A percentile compares a stretch with the other conserved stretches of the same genome.
phyloP scores from a whole-genome alignment of 306 rosid genomes.

The Carpinus fangiana region DNA sequence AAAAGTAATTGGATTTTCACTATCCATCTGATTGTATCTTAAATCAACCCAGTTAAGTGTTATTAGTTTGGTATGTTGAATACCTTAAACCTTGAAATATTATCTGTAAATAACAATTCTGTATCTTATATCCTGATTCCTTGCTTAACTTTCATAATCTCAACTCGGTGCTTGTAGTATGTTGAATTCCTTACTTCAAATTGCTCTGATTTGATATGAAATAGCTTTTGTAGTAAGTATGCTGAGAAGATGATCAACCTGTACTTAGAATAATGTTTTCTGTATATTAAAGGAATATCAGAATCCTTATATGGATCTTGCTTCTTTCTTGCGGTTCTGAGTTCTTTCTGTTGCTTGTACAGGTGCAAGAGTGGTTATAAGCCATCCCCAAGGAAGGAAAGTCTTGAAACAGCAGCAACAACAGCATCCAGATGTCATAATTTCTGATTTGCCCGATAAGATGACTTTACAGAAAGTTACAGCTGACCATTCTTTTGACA shows the following conservation, averaged over 20 bases:
- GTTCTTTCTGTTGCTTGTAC: constrained; percentile 22
- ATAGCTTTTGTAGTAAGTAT: not conserved
- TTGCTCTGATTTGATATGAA: not conserved
- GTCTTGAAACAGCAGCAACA: constrained; percentile 56
- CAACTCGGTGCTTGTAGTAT: not conserved
- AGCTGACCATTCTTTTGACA: constrained; percentile 54
- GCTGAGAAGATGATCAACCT: not conserved
- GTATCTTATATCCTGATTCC: not conserved
- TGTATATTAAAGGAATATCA: not conserved
- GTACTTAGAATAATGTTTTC: constrained; percentile 9
- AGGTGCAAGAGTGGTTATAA: constrained; percentile 82
- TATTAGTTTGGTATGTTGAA: not conserved
- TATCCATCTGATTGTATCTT: not conserved
- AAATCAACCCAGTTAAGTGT: not conserved
- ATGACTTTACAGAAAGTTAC: constrained; percentile 55
- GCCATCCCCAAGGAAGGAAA: constrained; percentile 85
- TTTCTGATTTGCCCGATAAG: constrained; percentile 75
- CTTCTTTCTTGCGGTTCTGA: constrained; percentile 4
- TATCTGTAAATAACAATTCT: not conserved
- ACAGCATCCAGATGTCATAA: constrained; percentile 54
- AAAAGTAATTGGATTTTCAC: not conserved
- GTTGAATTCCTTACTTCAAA: not conserved
- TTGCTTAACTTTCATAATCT: not conserved
- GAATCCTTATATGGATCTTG: not conserved
- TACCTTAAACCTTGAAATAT: not conserved